A percentile compares a stretch with the other conserved stretches of the same genome.
Conservation (phyloP, 2,329 filamentous ascomycete genomes). For the Xylaria sp. region DNA sequence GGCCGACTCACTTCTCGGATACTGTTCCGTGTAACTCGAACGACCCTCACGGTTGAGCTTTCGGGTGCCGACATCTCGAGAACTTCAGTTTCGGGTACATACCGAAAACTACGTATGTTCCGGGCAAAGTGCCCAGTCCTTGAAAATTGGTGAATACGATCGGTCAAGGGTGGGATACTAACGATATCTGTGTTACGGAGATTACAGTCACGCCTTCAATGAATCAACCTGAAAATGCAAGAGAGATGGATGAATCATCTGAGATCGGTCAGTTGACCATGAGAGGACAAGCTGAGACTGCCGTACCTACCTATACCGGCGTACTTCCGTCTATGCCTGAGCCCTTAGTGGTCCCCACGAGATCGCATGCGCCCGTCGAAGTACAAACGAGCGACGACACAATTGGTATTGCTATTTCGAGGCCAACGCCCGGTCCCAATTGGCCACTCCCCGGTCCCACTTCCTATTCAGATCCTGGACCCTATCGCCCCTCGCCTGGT, state of each 20-base stretch:
- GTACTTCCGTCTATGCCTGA: slow-evolving; percentile 28
- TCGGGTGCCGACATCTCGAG: slow-evolving; percentile 21
- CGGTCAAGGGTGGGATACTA: slow-evolving; percentile 22
- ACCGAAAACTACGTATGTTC: slow-evolving; percentile 22
- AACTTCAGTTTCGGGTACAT: slow-evolving; percentile 15
- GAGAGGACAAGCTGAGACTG: slow-evolving; percentile 47
- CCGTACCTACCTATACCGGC: slow-evolving; percentile 28
- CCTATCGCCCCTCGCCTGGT: slow-evolving; percentile 37
- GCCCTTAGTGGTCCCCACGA: slow-evolving; percentile 31
- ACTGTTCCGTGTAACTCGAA: slow-evolving; percentile 5
- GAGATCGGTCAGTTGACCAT: slow-evolving; percentile 45
- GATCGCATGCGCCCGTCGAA: slow-evolving; percentile 32
- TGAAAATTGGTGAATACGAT: slow-evolving; percentile 18
- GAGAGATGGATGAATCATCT: slow-evolving; percentile 44
- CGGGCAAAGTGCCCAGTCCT: slow-evolving; percentile 18
- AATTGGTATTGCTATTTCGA: slow-evolving; percentile 46
- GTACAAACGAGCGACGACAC: slow-evolving; percentile 37
- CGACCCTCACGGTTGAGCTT: slow-evolving; percentile 4
- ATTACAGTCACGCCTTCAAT: slow-evolving; percentile 40
- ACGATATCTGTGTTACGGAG: slow-evolving; percentile 22
- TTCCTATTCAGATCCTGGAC: slow-evolving; percentile 14
- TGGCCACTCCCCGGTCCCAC: slow-evolving; percentile 36
- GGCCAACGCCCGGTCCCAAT: slow-evolving; percentile 36
- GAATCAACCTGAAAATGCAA: slow-evolving; percentile 52
- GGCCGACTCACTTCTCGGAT: neutral